These are phyloP conservation scores for Exophiala dermatitidis DNA, from an alignment of 2,329 filamentous ascomycete species.

Conservation along the genomic window DNA sequence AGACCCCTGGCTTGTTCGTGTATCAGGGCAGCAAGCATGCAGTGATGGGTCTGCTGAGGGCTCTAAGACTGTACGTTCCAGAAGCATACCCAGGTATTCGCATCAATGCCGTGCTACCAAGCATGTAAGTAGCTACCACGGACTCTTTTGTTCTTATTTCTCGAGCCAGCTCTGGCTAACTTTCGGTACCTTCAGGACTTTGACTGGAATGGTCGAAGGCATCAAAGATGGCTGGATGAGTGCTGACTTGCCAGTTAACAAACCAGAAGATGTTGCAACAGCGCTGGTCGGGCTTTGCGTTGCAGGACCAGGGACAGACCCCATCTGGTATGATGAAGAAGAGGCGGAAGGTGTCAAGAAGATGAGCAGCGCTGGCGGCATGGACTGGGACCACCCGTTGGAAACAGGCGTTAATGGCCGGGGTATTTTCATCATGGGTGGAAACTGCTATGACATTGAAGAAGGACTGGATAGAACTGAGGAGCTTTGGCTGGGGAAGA, in stretches of 20 bases:
- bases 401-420: not conserved
- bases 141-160: too few species aligned
- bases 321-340: too few species aligned
- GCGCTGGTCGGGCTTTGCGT: too few species aligned
- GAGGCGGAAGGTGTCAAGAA: not conserved
- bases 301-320: too few species aligned
- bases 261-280: not conserved
- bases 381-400: not conserved
- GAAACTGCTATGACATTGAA: not conserved
- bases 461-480: not conserved
- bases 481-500: not conserved
- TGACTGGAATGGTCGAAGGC: not conserved
- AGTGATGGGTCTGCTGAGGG: not conserved
- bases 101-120: not conserved
- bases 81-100: not conserved
- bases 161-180: too few species aligned
- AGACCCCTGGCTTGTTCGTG: not conserved
- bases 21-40: not conserved
- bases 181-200: not conserved
- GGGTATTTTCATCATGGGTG: not conserved
- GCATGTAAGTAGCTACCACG: too few species aligned
- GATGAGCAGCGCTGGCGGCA: not conserved
- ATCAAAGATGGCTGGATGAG: not conserved
- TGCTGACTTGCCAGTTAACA: not conserved
- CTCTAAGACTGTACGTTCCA: not conserved